Evolutionary conservation across 208 protist genomes (phyloP), one percentile per base, ranked within the genome.

Genomic region (Acanthamoeba rhysodes): DNA sequence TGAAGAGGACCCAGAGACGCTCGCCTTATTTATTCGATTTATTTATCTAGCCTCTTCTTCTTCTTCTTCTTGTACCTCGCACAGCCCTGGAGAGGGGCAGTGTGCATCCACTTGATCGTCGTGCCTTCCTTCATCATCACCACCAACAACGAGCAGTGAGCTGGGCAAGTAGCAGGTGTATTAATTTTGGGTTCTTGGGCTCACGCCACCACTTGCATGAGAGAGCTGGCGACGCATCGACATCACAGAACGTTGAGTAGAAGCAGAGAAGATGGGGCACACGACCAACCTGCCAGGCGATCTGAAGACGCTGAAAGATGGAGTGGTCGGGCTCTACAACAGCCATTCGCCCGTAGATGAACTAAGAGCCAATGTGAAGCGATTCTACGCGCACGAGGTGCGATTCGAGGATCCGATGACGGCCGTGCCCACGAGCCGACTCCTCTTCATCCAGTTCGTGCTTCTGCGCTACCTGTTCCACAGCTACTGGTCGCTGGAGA

Each of bases 401-500:
- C 68, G 29, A 16, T 76, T 76, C 68, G 68, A 76, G 34, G 68
- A 76, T 41, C 68, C 68, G 8, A 32, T 76, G 22, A 41, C 29
- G 24, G 68, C 68, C 34, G 68, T 76, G 32, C 68, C 68, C 24
- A 76, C 68, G 68, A 76, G 14, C 68, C 34, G 76, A 7, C 76
- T 85, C 45, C 41, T 85, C 45, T 85, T 27, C 45, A 85, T 85
- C 76, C 76, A 85, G 45, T 85, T 85, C 45, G 76, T 32, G 22
- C 12, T 85, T 5, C 24, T 85, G 76, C 76, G 76, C 8, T 50
- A 59, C 45, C 76, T 85, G 22, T 57, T 85, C 45, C 34, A 85
- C 76, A 85, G 76, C 76, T 85, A 85, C 76, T 85, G 76, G 76
- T 85, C 76, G 8, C 76, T 85, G 41, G 76, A 85, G 76, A 85